A percentile compares a stretch with the other conserved stretches of the same genome.
phyloP scores from a whole-genome alignment of 371 early-diverging fungal genomes.

The Mortierella sp. region DNA sequence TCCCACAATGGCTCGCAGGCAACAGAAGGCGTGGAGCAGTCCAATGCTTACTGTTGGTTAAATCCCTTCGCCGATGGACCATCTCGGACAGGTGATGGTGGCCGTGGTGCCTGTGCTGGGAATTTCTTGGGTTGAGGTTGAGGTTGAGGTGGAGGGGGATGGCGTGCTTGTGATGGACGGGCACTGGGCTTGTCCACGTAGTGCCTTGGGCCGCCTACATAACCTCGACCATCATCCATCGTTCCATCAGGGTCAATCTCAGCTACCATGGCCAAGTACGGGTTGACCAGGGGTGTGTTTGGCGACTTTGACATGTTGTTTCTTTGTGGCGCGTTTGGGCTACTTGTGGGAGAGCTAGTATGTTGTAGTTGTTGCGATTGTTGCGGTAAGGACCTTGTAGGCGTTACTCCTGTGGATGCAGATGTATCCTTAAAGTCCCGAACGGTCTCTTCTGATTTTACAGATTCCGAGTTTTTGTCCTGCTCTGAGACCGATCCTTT shows the following conservation, averaged over 20 bases:
- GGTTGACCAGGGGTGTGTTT: constrained; percentile 14
- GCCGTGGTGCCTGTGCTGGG: background rate
- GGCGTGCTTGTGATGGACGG: background rate
- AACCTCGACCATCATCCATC: constrained; percentile 30
- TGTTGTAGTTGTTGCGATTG: no score
- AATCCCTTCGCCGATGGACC: background rate
- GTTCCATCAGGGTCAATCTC: constrained; percentile 21
- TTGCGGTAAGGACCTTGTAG: no score
- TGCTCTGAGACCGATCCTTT: no score
- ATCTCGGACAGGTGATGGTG: background rate
- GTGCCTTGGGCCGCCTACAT: constrained; percentile 29
- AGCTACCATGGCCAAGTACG: constrained; percentile 14
- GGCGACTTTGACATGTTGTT: background rate
- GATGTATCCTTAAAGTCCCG: no score
- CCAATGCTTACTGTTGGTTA: no score
- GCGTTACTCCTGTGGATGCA: no score
- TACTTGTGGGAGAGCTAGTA: background rate
- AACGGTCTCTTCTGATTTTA: no score
- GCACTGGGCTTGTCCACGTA: constrained; percentile 10
- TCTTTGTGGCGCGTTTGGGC: background rate
- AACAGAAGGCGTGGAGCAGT: no score
- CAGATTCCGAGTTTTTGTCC: no score
- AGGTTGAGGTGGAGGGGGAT: background rate
- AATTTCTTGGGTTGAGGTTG: background rate
- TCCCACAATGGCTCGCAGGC: no score